A percentile compares a stretch with the other conserved stretches of the same genome.
These are phyloP conservation scores for Arthrobotrys conoides DNA, from an alignment of 2,329 filamentous ascomycete genomes.

Conservation along the genomic window DNA sequence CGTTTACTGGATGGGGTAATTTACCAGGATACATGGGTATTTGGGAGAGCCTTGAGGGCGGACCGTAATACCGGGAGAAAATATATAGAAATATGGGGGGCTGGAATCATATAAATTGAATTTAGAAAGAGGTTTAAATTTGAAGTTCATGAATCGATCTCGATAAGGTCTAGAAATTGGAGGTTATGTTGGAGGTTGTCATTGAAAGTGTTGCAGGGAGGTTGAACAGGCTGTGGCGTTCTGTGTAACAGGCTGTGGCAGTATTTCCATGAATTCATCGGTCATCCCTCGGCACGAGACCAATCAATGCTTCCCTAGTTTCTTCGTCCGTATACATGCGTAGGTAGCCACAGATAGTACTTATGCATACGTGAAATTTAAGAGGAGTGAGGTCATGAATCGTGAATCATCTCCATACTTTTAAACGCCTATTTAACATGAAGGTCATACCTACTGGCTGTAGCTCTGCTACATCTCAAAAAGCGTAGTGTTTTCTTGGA, in stretches of 20 bases:
- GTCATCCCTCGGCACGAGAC: too few relatives aligned
- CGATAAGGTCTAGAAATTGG: not conserved
- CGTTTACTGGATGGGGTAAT: constrained; percentile 61
- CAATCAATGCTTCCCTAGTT: not conserved
- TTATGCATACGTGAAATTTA: not conserved
- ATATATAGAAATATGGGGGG: constrained; percentile 33
- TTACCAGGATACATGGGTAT: constrained; percentile 39
- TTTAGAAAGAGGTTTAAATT: not conserved
- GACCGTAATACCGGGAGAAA: constrained; percentile 56
- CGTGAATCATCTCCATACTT: constrained; percentile 17
- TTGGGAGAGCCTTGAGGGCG: constrained; percentile 32
- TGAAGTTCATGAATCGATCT: not conserved
- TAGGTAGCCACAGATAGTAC: too few relatives aligned
- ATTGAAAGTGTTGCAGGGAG: constrained; percentile 9
- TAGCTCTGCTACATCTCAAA: not conserved
- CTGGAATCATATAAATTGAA: constrained; percentile 37
- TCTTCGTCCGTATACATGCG: too few relatives aligned
- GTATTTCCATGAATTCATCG: not conserved
- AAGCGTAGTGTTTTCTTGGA: constrained; percentile 1
- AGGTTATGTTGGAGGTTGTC: not conserved
- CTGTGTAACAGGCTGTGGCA: constrained; percentile 24
- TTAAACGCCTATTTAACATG: constrained; percentile 32
- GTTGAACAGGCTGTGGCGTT: constrained; percentile 24
- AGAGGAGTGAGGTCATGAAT: not conserved
- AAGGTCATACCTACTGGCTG: constrained; percentile 9